These are phyloP conservation scores for Scedosporium minutisporum DNA, from an alignment of 2,329 filamentous ascomycete genomes.

Conservation along the genomic window DNA sequence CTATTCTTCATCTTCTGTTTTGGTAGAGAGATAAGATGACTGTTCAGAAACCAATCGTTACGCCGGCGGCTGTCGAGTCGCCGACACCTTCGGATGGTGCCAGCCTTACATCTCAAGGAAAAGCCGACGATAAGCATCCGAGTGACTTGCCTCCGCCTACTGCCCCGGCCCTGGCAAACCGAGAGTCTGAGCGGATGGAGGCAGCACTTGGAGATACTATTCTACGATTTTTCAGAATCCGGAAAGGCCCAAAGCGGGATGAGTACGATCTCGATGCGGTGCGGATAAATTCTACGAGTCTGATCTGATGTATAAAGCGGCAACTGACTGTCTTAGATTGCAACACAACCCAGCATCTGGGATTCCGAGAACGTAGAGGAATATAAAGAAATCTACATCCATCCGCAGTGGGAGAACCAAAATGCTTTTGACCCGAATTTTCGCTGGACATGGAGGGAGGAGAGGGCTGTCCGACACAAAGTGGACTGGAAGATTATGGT, in stretches of 20 bases:
- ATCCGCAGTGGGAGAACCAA: slow-evolving; percentile 26
- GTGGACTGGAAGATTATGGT: slow-evolving; percentile 25
- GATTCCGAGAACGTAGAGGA: slow-evolving; percentile 24
- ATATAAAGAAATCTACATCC: slow-evolving; percentile 24
- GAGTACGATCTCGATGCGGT: slow-evolving; percentile 20
- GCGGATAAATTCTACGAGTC: background rate
- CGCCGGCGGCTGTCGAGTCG: background rate
- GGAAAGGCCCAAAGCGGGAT: slow-evolving; percentile 18
- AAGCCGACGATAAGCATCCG: background rate
- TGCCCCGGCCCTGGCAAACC: slow-evolving; percentile 15
- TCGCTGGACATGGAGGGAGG: slow-evolving; percentile 25
- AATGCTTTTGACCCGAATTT: slow-evolving; percentile 22
- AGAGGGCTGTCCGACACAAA: slow-evolving; percentile 21
- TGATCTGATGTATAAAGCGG: background rate
- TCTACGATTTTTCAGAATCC: slow-evolving; percentile 21
- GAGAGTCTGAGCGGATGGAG: slow-evolving; percentile 19
- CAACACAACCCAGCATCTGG: slow-evolving; percentile 27
- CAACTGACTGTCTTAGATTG: slow-evolving; percentile 16
- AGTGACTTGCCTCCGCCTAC: background rate
- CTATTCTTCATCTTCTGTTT: background rate
- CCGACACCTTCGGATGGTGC: background rate
- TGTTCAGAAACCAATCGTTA: background rate
- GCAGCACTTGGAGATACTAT: slow-evolving; percentile 21
- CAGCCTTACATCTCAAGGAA: background rate
- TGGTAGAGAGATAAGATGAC: background rate